These are phyloP conservation scores for Irineochytrium annulatum DNA, from an alignment of 192 early-diverging fungal species.

Conservation along the genomic window DNA sequence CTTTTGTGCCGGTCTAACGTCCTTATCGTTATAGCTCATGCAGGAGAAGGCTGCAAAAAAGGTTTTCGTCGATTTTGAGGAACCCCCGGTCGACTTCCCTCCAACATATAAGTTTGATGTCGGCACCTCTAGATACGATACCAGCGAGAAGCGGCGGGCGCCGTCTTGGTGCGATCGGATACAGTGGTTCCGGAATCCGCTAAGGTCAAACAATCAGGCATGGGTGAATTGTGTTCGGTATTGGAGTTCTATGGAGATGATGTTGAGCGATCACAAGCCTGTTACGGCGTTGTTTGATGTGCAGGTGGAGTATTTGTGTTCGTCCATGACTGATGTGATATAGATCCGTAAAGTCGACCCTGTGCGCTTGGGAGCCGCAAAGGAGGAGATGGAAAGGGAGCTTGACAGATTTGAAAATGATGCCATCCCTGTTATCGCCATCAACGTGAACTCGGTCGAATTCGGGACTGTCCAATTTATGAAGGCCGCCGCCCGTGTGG, in stretches of 20 bases:
- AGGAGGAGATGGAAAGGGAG: conserved; percentile 63
- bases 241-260: conserved; percentile 57
- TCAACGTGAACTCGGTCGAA: conserved; percentile 57
- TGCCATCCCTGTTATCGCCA: conserved; percentile 59
- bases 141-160: conserved; percentile 72
- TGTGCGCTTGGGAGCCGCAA: conserved; percentile 50
- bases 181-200: conserved; percentile 70
- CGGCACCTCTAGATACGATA: conserved; percentile 77
- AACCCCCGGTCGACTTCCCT: conserved; percentile 68
- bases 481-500: conserved; percentile 37
- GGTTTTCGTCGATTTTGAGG: conserved; percentile 83
- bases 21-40: conserved; percentile 43
- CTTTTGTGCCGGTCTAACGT: not conserved
- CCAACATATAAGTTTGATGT: conserved; percentile 94
- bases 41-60: conserved; percentile 59
- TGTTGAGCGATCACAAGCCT: conserved; percentile 88
- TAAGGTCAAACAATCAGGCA: conserved; percentile 22
- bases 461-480: conserved; percentile 69
- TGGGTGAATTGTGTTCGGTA: conserved; percentile 54
- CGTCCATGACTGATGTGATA: conserved; percentile 1
- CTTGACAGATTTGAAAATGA: conserved; percentile 82
- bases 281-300: conserved; percentile 68
- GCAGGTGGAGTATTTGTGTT: conserved; percentile 39
- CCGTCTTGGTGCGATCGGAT: conserved; percentile 96
- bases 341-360: conserved; percentile 59